Percentiles rank a stretch among this genome's conserved stretches.
Evolutionary conservation across 2,329 filamentous ascomycete genomes (phyloP).

Genomic region (Calonectria honghensis): DNA sequence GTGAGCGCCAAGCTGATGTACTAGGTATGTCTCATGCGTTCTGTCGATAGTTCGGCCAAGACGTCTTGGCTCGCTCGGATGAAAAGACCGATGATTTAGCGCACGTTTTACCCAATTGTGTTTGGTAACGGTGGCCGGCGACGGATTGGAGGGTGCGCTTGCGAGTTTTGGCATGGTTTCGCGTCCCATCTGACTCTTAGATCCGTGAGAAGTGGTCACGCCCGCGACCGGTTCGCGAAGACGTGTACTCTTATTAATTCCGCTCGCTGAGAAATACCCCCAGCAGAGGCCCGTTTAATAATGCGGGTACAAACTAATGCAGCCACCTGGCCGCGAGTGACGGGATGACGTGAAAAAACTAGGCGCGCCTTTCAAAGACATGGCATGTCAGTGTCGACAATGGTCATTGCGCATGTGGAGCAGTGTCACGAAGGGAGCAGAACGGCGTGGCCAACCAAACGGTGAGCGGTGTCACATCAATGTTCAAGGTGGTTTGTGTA

Average conservation of each 20-base stretch:
- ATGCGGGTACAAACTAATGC: neutral
- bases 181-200: slow-evolving; percentile 18
- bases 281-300: neutral
- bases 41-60: slow-evolving; percentile 19
- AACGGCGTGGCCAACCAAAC: neutral
- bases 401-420: slow-evolving; percentile 12
- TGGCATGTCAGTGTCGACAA: slow-evolving; percentile 6
- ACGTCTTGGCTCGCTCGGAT: slow-evolving; percentile 13
- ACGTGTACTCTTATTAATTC: slow-evolving; percentile 20
- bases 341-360: slow-evolving; percentile 19
- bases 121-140: neutral
- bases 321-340: neutral
- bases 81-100: neutral
- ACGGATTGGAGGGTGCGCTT: slow-evolving; percentile 6
- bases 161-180: neutral
- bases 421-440: neutral
- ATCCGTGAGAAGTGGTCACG: neutral
- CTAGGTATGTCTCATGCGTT: neutral
- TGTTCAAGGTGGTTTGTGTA: neutral
- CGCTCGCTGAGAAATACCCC: slow-evolving; percentile 15
- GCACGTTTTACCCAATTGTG: neutral
- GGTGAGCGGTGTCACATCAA: neutral
- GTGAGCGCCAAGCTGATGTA: slow-evolving; percentile 1
- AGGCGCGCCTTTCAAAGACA: slow-evolving; percentile 28
- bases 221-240: neutral